Conservation (phyloP, 1,284 basidiomycete species). For the Ceratobasidium sp. region DNA sequence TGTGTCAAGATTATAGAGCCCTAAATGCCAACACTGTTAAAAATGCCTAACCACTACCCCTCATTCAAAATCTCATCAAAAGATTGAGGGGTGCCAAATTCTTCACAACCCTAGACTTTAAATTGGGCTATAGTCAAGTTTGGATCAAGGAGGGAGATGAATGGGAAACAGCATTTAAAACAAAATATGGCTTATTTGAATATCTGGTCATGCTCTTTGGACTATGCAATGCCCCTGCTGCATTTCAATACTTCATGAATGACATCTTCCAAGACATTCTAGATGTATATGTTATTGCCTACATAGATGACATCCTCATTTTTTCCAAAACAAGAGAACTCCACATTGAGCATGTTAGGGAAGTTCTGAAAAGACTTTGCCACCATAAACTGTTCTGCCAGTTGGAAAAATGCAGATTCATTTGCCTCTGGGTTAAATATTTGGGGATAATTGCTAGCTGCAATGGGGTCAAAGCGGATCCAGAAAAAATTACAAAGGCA, state of each 20-base stretch:
- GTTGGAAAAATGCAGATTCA: constrained; percentile 45
- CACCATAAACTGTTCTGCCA: constrained; percentile 42
- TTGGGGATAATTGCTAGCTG: constrained; percentile 36
- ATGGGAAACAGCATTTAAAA: constrained; percentile 37
- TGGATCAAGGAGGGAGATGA: constrained; percentile 23
- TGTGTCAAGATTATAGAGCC: constrained; percentile 33
- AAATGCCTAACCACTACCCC: constrained; percentile 36
- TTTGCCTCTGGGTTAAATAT: constrained; percentile 45
- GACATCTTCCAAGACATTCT: constrained; percentile 28
- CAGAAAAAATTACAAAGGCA: neutral
- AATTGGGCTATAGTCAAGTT: constrained; percentile 21
- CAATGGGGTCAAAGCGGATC: constrained; percentile 1
- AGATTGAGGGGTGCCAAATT: constrained; percentile 1
- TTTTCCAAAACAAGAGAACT: constrained; percentile 30
- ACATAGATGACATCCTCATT: constrained; percentile 41
- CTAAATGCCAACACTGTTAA: constrained; percentile 37
- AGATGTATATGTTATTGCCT: constrained; percentile 21
- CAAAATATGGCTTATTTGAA: constrained; percentile 31
- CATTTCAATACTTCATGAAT: constrained; percentile 32
- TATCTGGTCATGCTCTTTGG: constrained; percentile 35
- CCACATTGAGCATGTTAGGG: constrained; percentile 15
- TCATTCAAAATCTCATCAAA: constrained; percentile 19
- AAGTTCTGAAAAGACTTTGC: constrained; percentile 36
- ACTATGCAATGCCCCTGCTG: constrained; percentile 21
- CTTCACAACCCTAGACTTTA: constrained; percentile 36